Conservation (phyloP, 768 basidiomycete species). For the Trametes cingulata region DNA sequence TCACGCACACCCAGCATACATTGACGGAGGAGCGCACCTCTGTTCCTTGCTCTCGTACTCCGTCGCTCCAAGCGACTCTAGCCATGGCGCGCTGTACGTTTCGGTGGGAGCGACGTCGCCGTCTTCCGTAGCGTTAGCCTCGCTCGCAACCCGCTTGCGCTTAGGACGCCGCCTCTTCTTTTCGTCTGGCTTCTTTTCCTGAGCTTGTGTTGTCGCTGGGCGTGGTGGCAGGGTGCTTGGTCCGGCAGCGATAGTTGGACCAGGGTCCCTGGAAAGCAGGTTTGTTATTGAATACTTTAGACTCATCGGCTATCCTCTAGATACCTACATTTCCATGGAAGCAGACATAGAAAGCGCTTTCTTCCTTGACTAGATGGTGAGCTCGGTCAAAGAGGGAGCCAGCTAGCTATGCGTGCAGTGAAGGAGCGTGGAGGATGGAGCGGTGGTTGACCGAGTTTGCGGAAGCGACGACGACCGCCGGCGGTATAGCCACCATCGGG, state of each 20-base stretch:
- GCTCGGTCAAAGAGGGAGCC: background rate
- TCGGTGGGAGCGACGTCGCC: background rate
- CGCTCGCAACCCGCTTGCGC: constrained; percentile 14
- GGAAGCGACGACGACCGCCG: background rate
- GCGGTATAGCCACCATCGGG: no score
- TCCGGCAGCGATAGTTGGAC: constrained; percentile 1
- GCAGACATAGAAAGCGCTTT: background rate
- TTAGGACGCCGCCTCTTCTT: constrained; percentile 10
- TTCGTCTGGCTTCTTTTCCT: background rate
- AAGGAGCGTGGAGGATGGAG: background rate
- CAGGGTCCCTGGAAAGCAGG: background rate
- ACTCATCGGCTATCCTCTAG: background rate
- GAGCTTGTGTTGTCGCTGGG: background rate
- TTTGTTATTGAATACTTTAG: background rate
- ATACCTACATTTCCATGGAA: background rate
- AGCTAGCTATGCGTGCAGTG: background rate
- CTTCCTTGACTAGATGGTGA: no score
- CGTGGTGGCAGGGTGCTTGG: constrained; percentile 11
- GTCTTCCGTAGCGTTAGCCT: background rate
- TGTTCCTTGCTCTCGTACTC: constrained; percentile 33
- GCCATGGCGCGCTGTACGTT: constrained; percentile 26
- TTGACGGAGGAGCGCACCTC: constrained; percentile 26
- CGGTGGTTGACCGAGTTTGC: background rate
- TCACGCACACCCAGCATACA: background rate
- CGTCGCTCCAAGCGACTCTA: constrained; percentile 26